phyloP scores from a whole-genome alignment of 169 alveolate genomes.

The Blepharisma undulans region DNA sequence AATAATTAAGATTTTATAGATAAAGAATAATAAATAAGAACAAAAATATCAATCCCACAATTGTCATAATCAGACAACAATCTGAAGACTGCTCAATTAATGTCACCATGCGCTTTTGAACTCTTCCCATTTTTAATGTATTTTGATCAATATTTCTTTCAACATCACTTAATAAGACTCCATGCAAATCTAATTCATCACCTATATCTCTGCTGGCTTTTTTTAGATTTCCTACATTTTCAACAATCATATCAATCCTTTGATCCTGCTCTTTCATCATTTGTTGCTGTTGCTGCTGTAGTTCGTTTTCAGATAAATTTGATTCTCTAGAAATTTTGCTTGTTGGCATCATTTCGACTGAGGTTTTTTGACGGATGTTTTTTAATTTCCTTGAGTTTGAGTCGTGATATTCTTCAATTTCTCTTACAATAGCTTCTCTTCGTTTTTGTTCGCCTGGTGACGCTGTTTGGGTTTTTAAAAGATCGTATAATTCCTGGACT shows the following conservation, averaged over 20 bases:
- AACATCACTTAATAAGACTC: conserved; percentile 22
- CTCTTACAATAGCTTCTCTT: not conserved
- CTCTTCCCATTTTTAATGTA: not conserved
- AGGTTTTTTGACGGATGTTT: not conserved
- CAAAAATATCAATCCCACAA: not conserved
- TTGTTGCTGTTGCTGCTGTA: not conserved
- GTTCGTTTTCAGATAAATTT: not conserved
- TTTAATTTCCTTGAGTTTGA: not conserved
- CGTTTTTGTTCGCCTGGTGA: not conserved
- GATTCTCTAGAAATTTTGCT: not conserved
- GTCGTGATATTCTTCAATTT: not conserved
- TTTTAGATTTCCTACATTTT: conserved; percentile 24
- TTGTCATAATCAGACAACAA: conserved; percentile 5
- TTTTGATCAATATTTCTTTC: conserved; percentile 25
- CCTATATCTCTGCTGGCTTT: conserved; percentile 31
- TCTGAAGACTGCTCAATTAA: conserved; percentile 1
- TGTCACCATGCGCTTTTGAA: not conserved
- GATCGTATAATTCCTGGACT: not conserved
- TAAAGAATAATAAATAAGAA: not conserved
- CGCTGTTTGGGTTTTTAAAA: not conserved
- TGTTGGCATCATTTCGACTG: not conserved
- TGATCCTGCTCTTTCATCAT: conserved; percentile 26
- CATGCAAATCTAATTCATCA: conserved; percentile 40
- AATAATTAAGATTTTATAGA: not conserved
- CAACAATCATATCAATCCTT: conserved; percentile 10